These are phyloP conservation scores for Dendrobium nobile DNA, from an alignment of 106 monocot genomes.

Conservation along the genomic window DNA sequence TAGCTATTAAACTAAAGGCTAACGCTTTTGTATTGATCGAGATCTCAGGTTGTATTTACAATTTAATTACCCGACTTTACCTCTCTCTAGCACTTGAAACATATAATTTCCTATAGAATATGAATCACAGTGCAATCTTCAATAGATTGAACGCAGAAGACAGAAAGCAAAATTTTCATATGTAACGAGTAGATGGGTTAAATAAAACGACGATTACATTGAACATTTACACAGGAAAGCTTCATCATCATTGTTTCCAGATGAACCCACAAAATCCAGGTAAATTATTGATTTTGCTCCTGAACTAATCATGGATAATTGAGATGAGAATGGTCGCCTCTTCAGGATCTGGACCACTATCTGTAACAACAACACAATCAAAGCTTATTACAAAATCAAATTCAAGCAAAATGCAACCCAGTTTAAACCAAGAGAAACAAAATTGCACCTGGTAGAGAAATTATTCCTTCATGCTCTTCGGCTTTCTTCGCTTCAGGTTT, in stretches of 20 bases:
- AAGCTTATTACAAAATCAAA: neutral
- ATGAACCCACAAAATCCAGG: neutral
- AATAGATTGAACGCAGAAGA: neutral
- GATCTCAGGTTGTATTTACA: neutral
- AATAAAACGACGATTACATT: neutral
- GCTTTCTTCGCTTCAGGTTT: neutral
- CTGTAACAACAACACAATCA: neutral
- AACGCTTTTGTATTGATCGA: neutral
- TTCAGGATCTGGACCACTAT: neutral
- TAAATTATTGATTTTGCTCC: neutral
- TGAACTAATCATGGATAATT: slow-evolving; percentile 3
- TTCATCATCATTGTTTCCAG: no score
- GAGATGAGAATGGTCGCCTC: slow-evolving; percentile 5
- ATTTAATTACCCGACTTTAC: no score
- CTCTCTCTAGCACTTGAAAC: neutral
- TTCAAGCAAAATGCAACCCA: neutral
- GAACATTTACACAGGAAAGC: neutral
- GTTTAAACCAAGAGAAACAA: neutral
- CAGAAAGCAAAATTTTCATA: neutral
- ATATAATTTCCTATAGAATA: neutral
- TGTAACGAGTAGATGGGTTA: neutral
- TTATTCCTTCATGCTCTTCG: neutral
- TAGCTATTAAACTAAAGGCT: neutral
- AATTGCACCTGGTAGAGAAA: neutral
- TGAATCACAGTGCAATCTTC: neutral